Base-by-base conservation (phyloP, 2,329 filamentous ascomycete species). In the Pyrenophora seminiperda region DNA sequence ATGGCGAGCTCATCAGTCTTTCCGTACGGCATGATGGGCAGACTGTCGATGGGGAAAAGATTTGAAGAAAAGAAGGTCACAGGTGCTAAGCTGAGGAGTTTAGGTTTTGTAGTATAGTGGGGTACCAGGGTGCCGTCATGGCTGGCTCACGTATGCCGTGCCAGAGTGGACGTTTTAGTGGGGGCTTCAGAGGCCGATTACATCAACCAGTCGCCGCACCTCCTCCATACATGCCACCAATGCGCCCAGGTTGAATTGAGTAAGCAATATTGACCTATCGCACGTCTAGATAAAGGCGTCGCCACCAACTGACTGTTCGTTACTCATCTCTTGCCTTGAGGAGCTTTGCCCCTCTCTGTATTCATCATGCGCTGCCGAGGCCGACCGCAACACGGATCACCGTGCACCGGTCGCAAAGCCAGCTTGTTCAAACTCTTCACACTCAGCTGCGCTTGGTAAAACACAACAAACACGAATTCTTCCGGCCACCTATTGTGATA, bases 1-100 rank as follows among this genome's bases (percentile, higher is more conserved):
- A 99, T 91, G 74, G 91, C 89, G 79, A 91, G 85, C 83, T 88
- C 81, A 77, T 99, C 94, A 73, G 87, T 77, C 72, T 97, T 89
- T 76, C 83, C 83, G 84, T 89, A 97, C 77, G 86, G 86, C 93
- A 97, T 97, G 71, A 75, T 84, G 74, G 77, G 63, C 55, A 64
- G 50, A 54, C 50, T 53, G 48, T 52, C 47, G 46, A 44, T 44
- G 50, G 43, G 53, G 46, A 44, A 41, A 47, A 51, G 46, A 41
- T 19, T 51, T 41, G 51, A 38, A 40, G 56, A 54, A 49, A 41
- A 52, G 53, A 58, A 53, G 47, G 41, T 52, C 56, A 53, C 50
- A 48, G 54, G 39, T 40, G 45, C 43, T 42, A 37, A 34, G 20
- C 46, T 33, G 41, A 39, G 40, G 49, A 39, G 43, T 34, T 43